These are phyloP conservation scores for Hura crepitans DNA, from an alignment of 441 rosid genomes.

Conservation along the genomic window DNA sequence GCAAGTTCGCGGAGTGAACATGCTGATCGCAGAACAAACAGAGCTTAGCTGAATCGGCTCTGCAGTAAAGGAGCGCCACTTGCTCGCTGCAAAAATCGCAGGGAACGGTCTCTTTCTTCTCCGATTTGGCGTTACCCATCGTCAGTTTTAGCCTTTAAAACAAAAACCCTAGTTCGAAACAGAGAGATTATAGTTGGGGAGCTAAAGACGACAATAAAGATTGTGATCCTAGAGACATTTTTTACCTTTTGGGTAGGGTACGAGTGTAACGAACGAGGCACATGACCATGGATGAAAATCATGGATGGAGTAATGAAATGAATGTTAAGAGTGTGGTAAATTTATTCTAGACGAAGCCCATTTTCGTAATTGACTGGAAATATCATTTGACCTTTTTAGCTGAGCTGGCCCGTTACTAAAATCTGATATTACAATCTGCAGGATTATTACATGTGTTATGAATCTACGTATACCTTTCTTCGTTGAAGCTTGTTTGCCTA, in stretches of 20 bases:
- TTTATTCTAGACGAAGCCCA: slow-evolving; percentile 15
- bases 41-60: slow-evolving; percentile 78
- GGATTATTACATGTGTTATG: background rate
- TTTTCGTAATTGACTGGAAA: background rate
- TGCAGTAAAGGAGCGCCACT: slow-evolving; percentile 56
- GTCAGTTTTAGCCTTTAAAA: background rate
- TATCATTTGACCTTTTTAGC: slow-evolving; percentile 25
- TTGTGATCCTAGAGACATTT: slow-evolving; percentile 2
- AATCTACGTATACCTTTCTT: background rate
- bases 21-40: slow-evolving; percentile 75
- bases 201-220: background rate
- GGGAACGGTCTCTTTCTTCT: slow-evolving; percentile 21
- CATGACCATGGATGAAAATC: background rate
- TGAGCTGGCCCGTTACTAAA: slow-evolving; percentile 6
- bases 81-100: slow-evolving; percentile 66
- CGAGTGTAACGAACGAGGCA: background rate
- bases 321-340: background rate
- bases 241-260: background rate
- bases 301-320: background rate
- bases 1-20: slow-evolving; percentile 73
- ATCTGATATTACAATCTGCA: background rate
- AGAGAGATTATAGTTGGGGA: background rate
- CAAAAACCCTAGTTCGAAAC: background rate
- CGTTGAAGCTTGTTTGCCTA: background rate
- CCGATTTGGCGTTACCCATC: slow-evolving; percentile 30